Percentiles rank a stretch among this genome's conserved stretches.
These are phyloP conservation scores for Linnemannia elongata DNA, from an alignment of 192 early-diverging fungal genomes.

Conservation along the genomic window DNA sequence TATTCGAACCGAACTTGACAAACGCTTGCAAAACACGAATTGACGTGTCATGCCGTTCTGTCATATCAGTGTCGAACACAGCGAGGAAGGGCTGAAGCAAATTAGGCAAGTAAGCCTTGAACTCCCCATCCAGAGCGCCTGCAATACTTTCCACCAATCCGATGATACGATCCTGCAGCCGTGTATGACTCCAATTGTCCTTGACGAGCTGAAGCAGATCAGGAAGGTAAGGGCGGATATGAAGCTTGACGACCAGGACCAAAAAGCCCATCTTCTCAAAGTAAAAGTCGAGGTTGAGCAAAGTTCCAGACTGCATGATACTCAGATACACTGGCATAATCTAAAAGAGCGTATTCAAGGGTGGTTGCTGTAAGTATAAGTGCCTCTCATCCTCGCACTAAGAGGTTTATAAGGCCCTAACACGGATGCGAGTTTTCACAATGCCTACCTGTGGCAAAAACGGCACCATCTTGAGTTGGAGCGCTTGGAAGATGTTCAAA, in stretches of 20 bases:
- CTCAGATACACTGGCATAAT: conserved; percentile 91
- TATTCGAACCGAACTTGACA: conserved; percentile 84
- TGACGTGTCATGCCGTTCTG: conserved; percentile 74
- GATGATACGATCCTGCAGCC: conserved; percentile 87
- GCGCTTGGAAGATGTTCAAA: conserved; percentile 93
- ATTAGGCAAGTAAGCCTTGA: conserved; percentile 85
- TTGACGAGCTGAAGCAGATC: conserved; percentile 87
- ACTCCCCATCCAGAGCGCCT: conserved; percentile 87
- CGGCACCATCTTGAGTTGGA: conserved; percentile 90
- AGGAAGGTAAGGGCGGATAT: conserved; percentile 88
- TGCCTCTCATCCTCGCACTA: background rate
- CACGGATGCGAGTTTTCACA: background rate
- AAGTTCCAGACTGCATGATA: conserved; percentile 88
- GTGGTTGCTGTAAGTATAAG: background rate
- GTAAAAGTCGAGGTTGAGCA: conserved; percentile 88
- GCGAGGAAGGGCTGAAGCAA: conserved; percentile 88
- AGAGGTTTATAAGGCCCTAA: background rate
- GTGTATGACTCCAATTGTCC: conserved; percentile 80
- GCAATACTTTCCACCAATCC: conserved; percentile 90
- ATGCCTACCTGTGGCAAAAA: conserved; percentile 83
- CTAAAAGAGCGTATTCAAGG: conserved; percentile 44
- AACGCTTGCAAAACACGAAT: conserved; percentile 83
- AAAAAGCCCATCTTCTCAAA: conserved; percentile 90
- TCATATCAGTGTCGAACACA: conserved; percentile 85
- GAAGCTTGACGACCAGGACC: conserved; percentile 87